These are phyloP conservation scores for Hortiboletus flavorubellus DNA, from an alignment of 768 basidiomycete genomes.

Conservation along the genomic window DNA sequence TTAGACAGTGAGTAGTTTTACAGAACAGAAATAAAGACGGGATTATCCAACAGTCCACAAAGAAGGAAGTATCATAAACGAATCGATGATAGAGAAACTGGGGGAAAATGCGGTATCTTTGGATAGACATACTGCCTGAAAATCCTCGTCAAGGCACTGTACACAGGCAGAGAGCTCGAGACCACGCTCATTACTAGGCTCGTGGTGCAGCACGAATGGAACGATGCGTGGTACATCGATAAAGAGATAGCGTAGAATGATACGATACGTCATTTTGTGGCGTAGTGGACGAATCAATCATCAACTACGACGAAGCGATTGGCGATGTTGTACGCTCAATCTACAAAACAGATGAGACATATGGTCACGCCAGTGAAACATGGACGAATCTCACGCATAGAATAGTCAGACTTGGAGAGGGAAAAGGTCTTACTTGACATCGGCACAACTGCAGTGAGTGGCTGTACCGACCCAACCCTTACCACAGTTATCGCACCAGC, in stretches of 20 bases:
- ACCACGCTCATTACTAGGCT: constrained; percentile 67
- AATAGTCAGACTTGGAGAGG: constrained; percentile 10
- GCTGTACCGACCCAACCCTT: constrained; percentile 59
- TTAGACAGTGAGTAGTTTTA: constrained; percentile 13
- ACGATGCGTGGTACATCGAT: constrained; percentile 63
- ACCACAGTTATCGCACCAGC: constrained; percentile 75
- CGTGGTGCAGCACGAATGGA: constrained; percentile 50
- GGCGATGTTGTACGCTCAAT: constrained; percentile 33
- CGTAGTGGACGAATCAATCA: constrained; percentile 36
- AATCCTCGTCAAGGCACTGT: constrained; percentile 22
- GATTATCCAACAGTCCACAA: constrained; percentile 13
- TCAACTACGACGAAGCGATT: constrained; percentile 40
- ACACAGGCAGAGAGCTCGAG: constrained; percentile 41
- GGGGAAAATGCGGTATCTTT: constrained; percentile 5
- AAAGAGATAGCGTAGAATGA: constrained; percentile 37
- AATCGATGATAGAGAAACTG: not conserved
- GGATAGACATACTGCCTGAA: constrained; percentile 22
- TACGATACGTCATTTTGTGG: constrained; percentile 30
- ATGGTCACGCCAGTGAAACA: not conserved
- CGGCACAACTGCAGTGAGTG: constrained; percentile 57
- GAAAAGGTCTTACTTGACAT: constrained; percentile 52
- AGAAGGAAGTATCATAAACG: constrained; percentile 1
- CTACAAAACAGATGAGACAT: constrained; percentile 24
- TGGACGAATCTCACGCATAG: constrained; percentile 27
- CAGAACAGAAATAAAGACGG: not conserved